Base-by-base conservation (phyloP, 305 asterid species). In the Fraxinus dipetala region DNA sequence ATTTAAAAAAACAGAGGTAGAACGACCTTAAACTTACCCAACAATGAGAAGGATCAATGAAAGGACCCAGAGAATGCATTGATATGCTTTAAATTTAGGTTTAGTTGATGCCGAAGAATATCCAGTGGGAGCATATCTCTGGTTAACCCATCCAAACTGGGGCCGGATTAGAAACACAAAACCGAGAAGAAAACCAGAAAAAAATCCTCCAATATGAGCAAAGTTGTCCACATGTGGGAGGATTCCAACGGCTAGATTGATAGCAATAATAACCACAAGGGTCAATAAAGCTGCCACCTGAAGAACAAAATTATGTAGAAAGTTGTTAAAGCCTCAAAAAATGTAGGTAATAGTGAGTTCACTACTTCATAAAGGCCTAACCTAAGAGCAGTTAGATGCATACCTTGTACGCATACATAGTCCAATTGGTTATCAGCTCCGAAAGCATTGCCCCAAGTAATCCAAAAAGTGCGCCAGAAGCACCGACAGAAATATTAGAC, bases 201-300 rank as follows among this genome's bases (percentile, higher is more conserved):
- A 22, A 80, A 91, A 91, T n/a, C 94, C 94, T 80, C 94, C 94
- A 36, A 89, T 81, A 75, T 89, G 92, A 81, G 94, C 94, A 43
- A 90, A 90, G 85, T 90, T 90, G 82, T 90, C 93, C 30, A 90
- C 90, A 59, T 90, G 93, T 51, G 94, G 94, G 80, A 90, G 94
- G 80, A 89, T 84, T 70, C 94, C 94, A 32, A 91, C 90, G 0
- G 92, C 91, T 51, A 89, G 81, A 76, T 91, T 88, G 83, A 91
- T 81, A 61, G 67, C 90, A 22, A 91, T 88, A 26, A 91, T 91
- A 56, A 91, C 31, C 83, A 91, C 84, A 45, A 91, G 94, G 59
- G 92, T 91, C 78, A 88, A 26, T 30, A 91, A 75, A 38, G 92
- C 91, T 18, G 89, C 89, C 72, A 86, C 84, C 94, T 90, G 88